Evolutionary conservation across 2,329 filamentous ascomycete species (phyloP).

Genomic region (Talaromyces pinophilus): DNA sequence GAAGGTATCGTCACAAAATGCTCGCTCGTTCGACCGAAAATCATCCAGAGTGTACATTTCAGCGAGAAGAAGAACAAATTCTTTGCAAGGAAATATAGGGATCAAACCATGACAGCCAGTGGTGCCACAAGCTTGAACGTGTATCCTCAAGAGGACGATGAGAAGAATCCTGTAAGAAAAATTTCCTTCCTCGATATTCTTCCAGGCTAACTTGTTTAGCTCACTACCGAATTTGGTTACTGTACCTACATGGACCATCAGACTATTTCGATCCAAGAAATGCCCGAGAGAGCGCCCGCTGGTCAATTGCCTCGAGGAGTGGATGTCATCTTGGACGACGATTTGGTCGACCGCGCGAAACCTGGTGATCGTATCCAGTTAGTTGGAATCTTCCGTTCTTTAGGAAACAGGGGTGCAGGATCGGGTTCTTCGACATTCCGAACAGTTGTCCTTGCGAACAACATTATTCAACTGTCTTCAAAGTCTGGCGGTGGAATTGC

Average conservation of each 20-base stretch:
- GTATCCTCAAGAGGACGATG: constrained; percentile 89
- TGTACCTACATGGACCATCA: constrained; percentile 96
- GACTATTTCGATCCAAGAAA: constrained; percentile 97
- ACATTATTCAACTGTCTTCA: constrained; percentile 89
- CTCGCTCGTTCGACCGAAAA: constrained; percentile 91
- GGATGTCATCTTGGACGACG: constrained; percentile 94
- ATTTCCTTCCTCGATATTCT: neutral
- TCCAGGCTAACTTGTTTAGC: constrained; percentile 37
- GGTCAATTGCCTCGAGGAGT: constrained; percentile 93
- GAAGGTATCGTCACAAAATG: constrained; percentile 97
- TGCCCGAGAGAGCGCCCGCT: constrained; percentile 94
- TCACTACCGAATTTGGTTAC: constrained; percentile 94
- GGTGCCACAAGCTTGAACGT: constrained; percentile 86
- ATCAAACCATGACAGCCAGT: constrained; percentile 93
- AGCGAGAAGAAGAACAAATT: constrained; percentile 86
- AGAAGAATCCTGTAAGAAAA: constrained; percentile 71
- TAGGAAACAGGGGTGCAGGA: constrained; percentile 91
- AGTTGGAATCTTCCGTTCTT: constrained; percentile 91
- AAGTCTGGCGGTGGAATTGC: constrained; percentile 95
- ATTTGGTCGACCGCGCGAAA: constrained; percentile 91
- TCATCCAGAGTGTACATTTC: constrained; percentile 98
- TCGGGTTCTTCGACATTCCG: constrained; percentile 92
- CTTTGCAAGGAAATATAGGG: constrained; percentile 84
- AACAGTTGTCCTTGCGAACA: constrained; percentile 90
- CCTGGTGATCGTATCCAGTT: constrained; percentile 94